Percentiles rank a stretch among this genome's conserved stretches.
Evolutionary conservation across 495 filamentous ascomycete genomes (phyloP).

Genomic region (Lasiosphaeria ovina): DNA sequence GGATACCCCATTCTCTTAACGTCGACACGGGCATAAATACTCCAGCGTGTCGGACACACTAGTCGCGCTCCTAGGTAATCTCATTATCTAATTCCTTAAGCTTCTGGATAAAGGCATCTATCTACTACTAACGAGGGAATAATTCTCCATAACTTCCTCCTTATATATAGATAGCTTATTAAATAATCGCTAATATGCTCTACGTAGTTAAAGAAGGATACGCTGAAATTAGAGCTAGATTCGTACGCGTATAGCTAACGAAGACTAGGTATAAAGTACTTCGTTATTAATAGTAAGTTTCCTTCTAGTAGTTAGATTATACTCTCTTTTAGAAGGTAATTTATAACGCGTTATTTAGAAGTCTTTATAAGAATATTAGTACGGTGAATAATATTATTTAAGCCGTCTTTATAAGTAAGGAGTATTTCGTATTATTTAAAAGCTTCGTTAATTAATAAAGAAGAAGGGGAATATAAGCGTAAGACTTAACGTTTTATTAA

Average conservation of each 20-base stretch:
- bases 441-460: conserved; percentile 2
- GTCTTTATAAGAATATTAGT: conserved; percentile 14
- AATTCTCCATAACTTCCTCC: conserved; percentile 21
- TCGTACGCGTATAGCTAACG: conserved; percentile 21
- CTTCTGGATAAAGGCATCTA: conserved; percentile 31
- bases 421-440: conserved; percentile 14
- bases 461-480: background rate
- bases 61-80: conserved; percentile 10
- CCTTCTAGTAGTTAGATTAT: conserved; percentile 13
- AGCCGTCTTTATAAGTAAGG: conserved; percentile 5
- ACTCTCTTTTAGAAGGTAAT: conserved; percentile 7
- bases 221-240: conserved; percentile 16
- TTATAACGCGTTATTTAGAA: conserved; percentile 7
- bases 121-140: conserved; percentile 39
- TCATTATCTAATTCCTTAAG: conserved; percentile 16
- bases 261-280: conserved; percentile 16
- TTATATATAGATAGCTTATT: conserved; percentile 15
- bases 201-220: conserved; percentile 15
- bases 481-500: conserved; percentile 9
- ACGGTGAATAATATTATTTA: conserved; percentile 11
- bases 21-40: conserved; percentile 13
- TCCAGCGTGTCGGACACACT: conserved; percentile 18
- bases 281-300: conserved; percentile 15
- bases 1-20: conserved; percentile 16
- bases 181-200: conserved; percentile 16